These are phyloP conservation scores for Cutaneotrichosporon mucoides DNA, from an alignment of 1,284 basidiomycete species.

Conservation along the genomic window DNA sequence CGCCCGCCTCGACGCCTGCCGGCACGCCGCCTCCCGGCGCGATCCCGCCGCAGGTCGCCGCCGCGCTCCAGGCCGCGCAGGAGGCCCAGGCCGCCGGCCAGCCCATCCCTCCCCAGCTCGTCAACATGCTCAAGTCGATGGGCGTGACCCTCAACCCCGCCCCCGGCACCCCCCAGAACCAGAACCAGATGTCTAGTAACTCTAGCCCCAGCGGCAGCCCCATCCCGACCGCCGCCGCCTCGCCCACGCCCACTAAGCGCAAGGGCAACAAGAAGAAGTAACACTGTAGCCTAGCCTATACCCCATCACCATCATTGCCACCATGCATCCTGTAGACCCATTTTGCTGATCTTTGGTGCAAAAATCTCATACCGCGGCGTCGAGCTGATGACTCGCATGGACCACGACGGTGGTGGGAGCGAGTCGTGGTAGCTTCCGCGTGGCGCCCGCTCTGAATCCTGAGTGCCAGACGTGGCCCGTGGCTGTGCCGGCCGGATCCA, in stretches of 20 bases:
- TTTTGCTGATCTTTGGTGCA: too few species aligned
- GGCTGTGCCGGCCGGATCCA: slow-evolving; percentile 1
- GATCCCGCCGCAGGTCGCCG: slow-evolving; percentile 23
- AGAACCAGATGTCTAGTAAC: too few species aligned
- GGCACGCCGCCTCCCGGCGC: background rate
- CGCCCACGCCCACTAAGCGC: background rate
- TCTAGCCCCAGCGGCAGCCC: background rate
- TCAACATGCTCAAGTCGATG: background rate
- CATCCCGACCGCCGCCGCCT: background rate
- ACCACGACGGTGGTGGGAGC: too few species aligned
- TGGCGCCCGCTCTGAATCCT: background rate
- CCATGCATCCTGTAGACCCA: slow-evolving; percentile 5
- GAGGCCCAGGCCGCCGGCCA: slow-evolving; percentile 1
- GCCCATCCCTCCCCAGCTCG: background rate
- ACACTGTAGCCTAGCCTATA: slow-evolving; percentile 4
- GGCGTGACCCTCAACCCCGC: background rate
- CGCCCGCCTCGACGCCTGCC: background rate
- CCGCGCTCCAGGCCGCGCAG: background rate
- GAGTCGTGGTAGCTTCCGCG: background rate
- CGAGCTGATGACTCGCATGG: background rate
- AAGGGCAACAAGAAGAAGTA: slow-evolving; percentile 9
- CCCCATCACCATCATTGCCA: background rate
- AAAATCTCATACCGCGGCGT: too few species aligned
- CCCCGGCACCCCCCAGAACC: background rate
- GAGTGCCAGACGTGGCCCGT: background rate